Conservation (phyloP, 2,329 filamentous ascomycete genomes). For the Phialophora expanda region DNA sequence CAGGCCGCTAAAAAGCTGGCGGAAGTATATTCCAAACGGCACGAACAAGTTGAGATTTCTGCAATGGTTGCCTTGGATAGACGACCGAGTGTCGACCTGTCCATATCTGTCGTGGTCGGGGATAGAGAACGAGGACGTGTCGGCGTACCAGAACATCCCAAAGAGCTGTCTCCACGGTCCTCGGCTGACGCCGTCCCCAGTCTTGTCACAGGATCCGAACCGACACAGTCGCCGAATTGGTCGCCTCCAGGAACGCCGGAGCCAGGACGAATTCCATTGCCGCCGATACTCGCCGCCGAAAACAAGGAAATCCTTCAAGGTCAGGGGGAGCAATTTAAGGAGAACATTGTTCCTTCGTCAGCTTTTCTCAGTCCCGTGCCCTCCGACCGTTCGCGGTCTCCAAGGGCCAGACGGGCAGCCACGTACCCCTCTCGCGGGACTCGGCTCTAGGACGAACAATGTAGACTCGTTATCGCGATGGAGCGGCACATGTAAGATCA, state of each 20-base stretch:
- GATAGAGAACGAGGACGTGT: neutral
- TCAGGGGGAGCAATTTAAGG: constrained; percentile 18
- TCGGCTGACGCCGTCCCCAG: constrained; percentile 15
- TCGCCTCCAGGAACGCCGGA: constrained; percentile 23
- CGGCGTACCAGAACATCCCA: neutral
- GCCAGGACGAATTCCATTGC: neutral
- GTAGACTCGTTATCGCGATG: neutral
- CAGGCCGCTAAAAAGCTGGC: constrained; percentile 28
- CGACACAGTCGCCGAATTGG: constrained; percentile 19
- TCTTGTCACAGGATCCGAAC: constrained; percentile 21
- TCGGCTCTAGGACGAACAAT: neutral
- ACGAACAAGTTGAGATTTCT: constrained; percentile 8
- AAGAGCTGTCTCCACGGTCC: neutral
- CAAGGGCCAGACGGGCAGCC: constrained; percentile 11
- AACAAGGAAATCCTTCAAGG: constrained; percentile 18
- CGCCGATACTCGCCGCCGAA: neutral
- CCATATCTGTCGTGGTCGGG: constrained; percentile 5
- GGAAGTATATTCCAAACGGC: constrained; percentile 26
- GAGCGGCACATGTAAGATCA: too few species aligned
- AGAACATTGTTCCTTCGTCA: neutral
- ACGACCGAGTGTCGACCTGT: constrained; percentile 7
- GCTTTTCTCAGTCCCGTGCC: neutral
- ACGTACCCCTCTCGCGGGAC: constrained; percentile 10
- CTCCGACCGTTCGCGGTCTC: constrained; percentile 1
- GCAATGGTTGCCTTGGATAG: neutral